These are phyloP conservation scores for Thelonectria blattea DNA, from an alignment of 2,329 filamentous ascomycete species.

Conservation along the genomic window DNA sequence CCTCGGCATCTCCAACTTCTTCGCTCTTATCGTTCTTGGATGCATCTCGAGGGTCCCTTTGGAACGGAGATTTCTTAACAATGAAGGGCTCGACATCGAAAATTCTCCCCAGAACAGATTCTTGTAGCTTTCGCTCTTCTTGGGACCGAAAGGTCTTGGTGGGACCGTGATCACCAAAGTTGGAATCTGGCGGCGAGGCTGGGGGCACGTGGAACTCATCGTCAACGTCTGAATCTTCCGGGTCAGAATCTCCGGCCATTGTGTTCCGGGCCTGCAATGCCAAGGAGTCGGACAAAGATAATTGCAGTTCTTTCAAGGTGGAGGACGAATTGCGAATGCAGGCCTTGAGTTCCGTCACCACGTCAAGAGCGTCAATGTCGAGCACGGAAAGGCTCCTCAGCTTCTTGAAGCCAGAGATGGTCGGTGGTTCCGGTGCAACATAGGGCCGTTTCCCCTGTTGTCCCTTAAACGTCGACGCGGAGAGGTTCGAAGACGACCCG, in stretches of 20 bases:
- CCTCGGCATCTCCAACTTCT: conserved; percentile 28
- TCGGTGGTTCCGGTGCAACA: conserved; percentile 52
- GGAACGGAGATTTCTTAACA: conserved; percentile 44
- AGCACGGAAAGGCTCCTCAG: conserved; percentile 61
- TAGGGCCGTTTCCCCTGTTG: conserved; percentile 43
- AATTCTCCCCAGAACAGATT: conserved; percentile 58
- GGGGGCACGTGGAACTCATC: conserved; percentile 60
- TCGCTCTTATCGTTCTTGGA: conserved; percentile 25
- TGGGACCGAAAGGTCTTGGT: conserved; percentile 55
- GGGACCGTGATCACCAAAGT: conserved; percentile 48
- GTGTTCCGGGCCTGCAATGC: conserved; percentile 50
- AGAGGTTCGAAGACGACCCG: conserved; percentile 40
- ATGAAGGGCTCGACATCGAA: conserved; percentile 56
- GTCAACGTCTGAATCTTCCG: conserved; percentile 59
- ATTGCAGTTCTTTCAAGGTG: conserved; percentile 59
- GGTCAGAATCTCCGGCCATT: conserved; percentile 45
- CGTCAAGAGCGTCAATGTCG: conserved; percentile 65
- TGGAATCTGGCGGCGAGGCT: conserved; percentile 37
- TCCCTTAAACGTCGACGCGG: conserved; percentile 46
- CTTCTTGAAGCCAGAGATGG: conserved; percentile 62
- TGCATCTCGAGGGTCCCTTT: conserved; percentile 31
- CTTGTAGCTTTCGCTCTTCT: conserved; percentile 61
- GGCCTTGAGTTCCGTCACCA: conserved; percentile 60
- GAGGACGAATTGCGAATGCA: conserved; percentile 62
- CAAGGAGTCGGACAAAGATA: conserved; percentile 64